Percentiles rank a stretch among this genome's conserved stretches.
Conservation (phyloP, 345 rosid genomes). For the Reutealis trisperma region DNA sequence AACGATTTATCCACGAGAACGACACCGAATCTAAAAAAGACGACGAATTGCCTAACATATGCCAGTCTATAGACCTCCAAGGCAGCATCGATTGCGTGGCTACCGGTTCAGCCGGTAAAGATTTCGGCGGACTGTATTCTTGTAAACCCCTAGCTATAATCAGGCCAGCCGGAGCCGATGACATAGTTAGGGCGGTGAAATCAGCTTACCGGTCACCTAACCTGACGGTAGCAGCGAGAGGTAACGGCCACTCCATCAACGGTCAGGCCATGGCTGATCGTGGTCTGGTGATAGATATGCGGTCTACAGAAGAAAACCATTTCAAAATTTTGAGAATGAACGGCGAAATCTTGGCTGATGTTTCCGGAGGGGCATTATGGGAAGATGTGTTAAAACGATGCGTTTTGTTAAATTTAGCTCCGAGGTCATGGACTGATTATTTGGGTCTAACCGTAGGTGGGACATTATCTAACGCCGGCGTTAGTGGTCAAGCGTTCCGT, state of each 20-base stretch:
- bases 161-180: constrained; percentile 61
- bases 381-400: constrained; percentile 71
- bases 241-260: constrained; percentile 96
- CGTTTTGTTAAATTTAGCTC: constrained; percentile 64
- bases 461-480: constrained; percentile 92
- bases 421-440: constrained; percentile 94
- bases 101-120: constrained; percentile 48
- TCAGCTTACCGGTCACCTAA: constrained; percentile 49
- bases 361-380: constrained; percentile 97
- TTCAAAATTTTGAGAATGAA: constrained; percentile 32
- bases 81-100: constrained; percentile 49
- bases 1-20: constrained; percentile 62
- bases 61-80: constrained; percentile 55
- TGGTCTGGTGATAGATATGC: constrained; percentile 86
- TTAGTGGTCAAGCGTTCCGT: constrained; percentile 94
- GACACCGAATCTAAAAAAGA: constrained; percentile 53
- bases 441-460: constrained; percentile 88
- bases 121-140: constrained; percentile 81
- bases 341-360: constrained; percentile 47
- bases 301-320: constrained; percentile 49
- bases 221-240: constrained; percentile 91
- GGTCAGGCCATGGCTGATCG: constrained; percentile 92
- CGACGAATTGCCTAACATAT: constrained; percentile 43
- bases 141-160: constrained; percentile 60
- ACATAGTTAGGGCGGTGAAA: constrained; percentile 55